Evolutionary conservation across 2,329 filamentous ascomycete species (phyloP).

Genomic region (Colletotrichum sidae): DNA sequence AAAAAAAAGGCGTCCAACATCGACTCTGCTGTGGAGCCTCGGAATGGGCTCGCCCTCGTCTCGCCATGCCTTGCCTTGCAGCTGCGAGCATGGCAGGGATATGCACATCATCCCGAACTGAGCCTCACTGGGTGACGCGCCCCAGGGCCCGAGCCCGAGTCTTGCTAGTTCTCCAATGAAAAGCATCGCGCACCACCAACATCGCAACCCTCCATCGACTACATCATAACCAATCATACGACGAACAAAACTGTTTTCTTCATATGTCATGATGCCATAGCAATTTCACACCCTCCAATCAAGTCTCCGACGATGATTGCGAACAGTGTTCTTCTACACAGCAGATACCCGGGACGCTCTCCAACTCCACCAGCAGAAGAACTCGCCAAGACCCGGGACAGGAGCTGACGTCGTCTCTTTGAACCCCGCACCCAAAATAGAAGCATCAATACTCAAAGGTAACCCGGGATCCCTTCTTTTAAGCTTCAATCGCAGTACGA

Average conservation of each 20-base stretch:
- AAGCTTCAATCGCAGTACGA: conserved; percentile 9
- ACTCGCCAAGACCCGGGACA: conserved; percentile 8
- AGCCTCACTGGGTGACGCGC: conserved; percentile 36
- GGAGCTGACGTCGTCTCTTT: conserved; percentile 15
- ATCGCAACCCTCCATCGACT: too few species aligned
- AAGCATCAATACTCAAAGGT: conserved; percentile 7
- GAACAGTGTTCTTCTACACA: background rate
- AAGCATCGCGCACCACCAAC: too few species aligned
- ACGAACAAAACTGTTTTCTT: background rate
- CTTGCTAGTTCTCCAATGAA: too few species aligned
- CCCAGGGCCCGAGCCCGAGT: background rate
- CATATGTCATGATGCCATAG: conserved; percentile 7
- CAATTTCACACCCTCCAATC: conserved; percentile 1
- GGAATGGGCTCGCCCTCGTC: too few species aligned
- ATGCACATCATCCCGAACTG: conserved; percentile 37
- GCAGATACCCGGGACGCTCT: background rate
- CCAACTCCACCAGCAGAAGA: background rate
- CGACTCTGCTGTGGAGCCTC: too few species aligned
- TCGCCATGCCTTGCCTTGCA: background rate
- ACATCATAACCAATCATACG: conserved; percentile 2
- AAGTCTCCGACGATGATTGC: background rate
- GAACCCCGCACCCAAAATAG: conserved; percentile 17
- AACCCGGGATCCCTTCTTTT: background rate
- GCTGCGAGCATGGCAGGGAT: conserved; percentile 23
- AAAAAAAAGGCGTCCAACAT: too few species aligned